These are phyloP conservation scores for Solidago caesia DNA, from an alignment of 129 eudicot species.

Conservation along the genomic window DNA sequence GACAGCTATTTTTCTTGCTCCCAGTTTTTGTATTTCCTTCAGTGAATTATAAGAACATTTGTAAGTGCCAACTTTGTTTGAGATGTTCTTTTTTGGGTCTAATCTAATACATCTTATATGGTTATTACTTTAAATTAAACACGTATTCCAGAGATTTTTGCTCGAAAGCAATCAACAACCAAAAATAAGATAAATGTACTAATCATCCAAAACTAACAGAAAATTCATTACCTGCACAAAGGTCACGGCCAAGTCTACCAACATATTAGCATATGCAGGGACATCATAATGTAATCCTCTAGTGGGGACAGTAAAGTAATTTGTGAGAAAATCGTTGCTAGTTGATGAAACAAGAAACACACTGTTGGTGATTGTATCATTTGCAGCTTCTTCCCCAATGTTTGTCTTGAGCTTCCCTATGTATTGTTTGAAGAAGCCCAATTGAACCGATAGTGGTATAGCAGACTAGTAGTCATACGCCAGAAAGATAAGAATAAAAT, in stretches of 20 bases:
- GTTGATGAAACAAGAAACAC: constrained; percentile 40
- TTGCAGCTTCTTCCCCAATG: constrained; percentile 43
- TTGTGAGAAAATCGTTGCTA: constrained; percentile 51
- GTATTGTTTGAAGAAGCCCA: constrained; percentile 50
- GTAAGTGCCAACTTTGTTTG: neutral
- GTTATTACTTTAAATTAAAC: too few relatives aligned
- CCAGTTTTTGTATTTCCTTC: constrained; percentile 38
- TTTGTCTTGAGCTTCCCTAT: constrained; percentile 34
- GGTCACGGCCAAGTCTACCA: constrained; percentile 32
- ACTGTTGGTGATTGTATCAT: constrained; percentile 35
- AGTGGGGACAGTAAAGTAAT: constrained; percentile 23
- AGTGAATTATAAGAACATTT: neutral
- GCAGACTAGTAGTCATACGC: constrained; percentile 32
- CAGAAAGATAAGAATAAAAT: neutral
- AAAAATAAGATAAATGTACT: neutral
- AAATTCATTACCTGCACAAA: constrained; percentile 47
- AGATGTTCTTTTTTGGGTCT: too few relatives aligned
- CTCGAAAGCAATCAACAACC: too few relatives aligned
- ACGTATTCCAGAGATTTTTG: too few relatives aligned
- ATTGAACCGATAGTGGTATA: constrained; percentile 47
- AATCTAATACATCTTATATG: too few relatives aligned
- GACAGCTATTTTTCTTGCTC: constrained; percentile 43
- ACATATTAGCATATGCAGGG: constrained; percentile 37
- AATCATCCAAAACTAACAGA: neutral
- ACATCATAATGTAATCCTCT: constrained; percentile 32